Base-by-base conservation (phyloP, 192 early-diverging fungal genomes). In the Dissophora globulifera region DNA sequence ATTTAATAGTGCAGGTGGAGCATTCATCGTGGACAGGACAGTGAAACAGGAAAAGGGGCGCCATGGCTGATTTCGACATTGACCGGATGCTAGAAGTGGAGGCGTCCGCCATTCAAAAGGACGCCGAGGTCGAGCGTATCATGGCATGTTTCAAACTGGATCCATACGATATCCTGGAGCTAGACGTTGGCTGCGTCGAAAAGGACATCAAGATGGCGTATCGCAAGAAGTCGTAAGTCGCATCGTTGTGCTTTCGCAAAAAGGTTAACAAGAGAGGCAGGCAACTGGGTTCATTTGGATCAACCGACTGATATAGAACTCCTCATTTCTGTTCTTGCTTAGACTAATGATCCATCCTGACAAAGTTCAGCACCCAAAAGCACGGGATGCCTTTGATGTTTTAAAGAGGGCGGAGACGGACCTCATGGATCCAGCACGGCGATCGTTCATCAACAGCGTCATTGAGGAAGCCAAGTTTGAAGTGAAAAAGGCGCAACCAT, bases 331-430 rank as follows among this genome's bases (percentile, higher is more conserved):
- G 11, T 46, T 29, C 29, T 22, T 30, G n/a, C 53, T 11, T 65
- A 76, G 72, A 13, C 69, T 88, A 13, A 83, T 84, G 79, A 85
- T 88, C 47, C 87, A 88, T 58, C 87, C 87, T 1, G 87, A 88
- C 50, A 88, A 88, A 58, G 79, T 84, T 17, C 75, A 84, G 26
- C 87, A 88, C 56, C 78, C 81, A 0, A 41, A 65, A 23, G 84
- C 87, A 38, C 64, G 78, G 27, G 85, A 87, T 22, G 87, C 87
- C 1, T 88, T 88, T 69, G 69, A 79, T 47, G 42, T 82, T 16
- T 53, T 88, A 6, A 88, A 88, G 46, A 85, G 87, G 49, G 87
- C 87, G 20, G 87, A 88, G 53, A 83, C 78, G 11, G 85, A 85
- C 31, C 76, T 88, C 27, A 81, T 68, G 52, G 86, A 88, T 48